Evolutionary conservation across 257 asterid species (phyloP), one percentile per base, ranked within the genome.

Genomic region (Solanum appendiculatum): DNA sequence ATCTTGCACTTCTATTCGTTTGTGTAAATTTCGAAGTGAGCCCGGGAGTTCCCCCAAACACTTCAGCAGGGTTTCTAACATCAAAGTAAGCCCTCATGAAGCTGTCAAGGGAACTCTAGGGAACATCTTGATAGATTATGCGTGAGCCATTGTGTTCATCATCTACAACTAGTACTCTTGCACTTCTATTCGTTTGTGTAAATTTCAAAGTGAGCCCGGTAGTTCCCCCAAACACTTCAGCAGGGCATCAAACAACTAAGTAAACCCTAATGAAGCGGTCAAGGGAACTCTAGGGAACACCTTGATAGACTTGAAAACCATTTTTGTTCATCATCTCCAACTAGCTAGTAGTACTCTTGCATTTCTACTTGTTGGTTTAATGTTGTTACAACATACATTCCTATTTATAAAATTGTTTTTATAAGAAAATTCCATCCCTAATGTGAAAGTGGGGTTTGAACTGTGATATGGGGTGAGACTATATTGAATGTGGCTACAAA

Each of bases 141-240:
- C 0, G 29, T 58, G 68, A 9, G 1, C 12, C 68, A 21, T 58
- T 21, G 13, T 0, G 1, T 58, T 58, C 27, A 21, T 23, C 29
- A 58, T 23, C 68, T 21, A 9, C 29, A 23, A 10, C 27, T 10
- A 9, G 11, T 58, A 58, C 68, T 23, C 29, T 58, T 58, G 13
- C 27, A 8, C 29, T 58, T 58, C 68, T 8, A 58, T 4, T 58
- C 2, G 6, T 3, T 58, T 58, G 13, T 23, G 27, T 54, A 8
- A 58, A 3, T 58, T 58, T 23, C 29, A 58, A 58, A 78, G 70
- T 56, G 78, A 80, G 3, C 48, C 74, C 69, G 0, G 29, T 90
- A 88, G 91, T 87, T 87, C 89, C 86, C 89, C 91, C 89, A 88
- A 88, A 90, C 92, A 90, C 90, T 90, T 88, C 90, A 85, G 83